Conservation (phyloP, 495 filamentous ascomycete species). For the Copromyces sp. region DNA sequence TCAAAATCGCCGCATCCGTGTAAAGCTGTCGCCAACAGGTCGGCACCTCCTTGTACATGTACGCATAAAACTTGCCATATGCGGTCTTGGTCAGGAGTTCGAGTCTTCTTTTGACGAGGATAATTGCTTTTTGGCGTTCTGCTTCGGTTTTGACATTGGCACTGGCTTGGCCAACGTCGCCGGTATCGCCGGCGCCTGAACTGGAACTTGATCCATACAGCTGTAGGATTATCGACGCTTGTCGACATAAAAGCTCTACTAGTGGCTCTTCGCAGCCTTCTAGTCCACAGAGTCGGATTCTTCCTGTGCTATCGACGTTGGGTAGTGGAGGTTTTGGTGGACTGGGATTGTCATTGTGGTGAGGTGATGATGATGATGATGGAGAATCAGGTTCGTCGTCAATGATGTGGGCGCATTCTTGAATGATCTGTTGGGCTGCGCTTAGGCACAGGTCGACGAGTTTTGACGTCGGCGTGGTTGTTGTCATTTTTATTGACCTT, state of each 20-base stretch:
- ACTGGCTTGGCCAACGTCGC: not conserved
- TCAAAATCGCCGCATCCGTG: slow-evolving; percentile 64
- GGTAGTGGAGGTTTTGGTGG: not conserved
- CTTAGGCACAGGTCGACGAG: slow-evolving; percentile 5
- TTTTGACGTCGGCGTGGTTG: not conserved
- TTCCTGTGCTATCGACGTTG: not conserved
- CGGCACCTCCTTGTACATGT: slow-evolving; percentile 65
- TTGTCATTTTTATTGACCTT: not conserved
- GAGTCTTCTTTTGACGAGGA: slow-evolving; percentile 23
- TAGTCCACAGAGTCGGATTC: slow-evolving; percentile 1
- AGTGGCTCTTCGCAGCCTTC: slow-evolving; percentile 26
- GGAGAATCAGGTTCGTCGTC: not conserved
- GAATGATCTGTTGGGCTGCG: slow-evolving; percentile 14
- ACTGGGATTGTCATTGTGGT: not conserved
- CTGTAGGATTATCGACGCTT: slow-evolving; percentile 18
- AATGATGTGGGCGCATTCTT: slow-evolving; percentile 19
- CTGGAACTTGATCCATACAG: slow-evolving; percentile 3
- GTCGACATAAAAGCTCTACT: slow-evolving; percentile 26
- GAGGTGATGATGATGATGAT: not conserved
- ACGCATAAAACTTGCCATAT: slow-evolving; percentile 59
- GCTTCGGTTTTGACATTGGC: not conserved
- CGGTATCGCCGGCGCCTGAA: not conserved
- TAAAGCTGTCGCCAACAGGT: slow-evolving; percentile 66
- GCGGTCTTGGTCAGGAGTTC: slow-evolving; percentile 35
- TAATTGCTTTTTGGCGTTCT: not conserved